Evolutionary conservation across 306 rosid species (phyloP).

Genomic region (Pyrus betulifolia): DNA sequence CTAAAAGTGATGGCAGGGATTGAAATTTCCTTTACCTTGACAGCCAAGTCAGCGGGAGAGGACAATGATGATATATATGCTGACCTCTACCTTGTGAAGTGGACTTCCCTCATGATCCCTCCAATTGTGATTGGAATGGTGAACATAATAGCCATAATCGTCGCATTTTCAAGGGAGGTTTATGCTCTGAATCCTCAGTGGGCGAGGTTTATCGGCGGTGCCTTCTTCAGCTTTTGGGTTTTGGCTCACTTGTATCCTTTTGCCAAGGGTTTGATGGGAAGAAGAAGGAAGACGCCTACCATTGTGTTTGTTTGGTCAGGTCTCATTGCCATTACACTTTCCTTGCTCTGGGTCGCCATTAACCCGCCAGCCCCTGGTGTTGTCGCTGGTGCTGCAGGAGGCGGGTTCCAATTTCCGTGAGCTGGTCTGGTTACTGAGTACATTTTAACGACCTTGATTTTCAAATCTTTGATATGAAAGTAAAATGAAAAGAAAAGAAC

Average conservation of each 20-base stretch:
- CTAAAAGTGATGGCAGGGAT: constrained; percentile 47
- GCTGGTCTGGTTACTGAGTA: background rate
- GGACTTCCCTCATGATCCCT: constrained; percentile 48
- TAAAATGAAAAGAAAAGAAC: too few species aligned
- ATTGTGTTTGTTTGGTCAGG: constrained; percentile 53
- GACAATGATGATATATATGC: constrained; percentile 30
- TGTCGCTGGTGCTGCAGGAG: background rate
- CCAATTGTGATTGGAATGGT: constrained; percentile 44
- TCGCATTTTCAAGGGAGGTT: constrained; percentile 39
- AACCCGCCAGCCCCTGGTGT: constrained; percentile 21
- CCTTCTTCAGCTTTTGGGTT: constrained; percentile 50
- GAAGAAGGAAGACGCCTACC: constrained; percentile 49
- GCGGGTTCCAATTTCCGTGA: constrained; percentile 35
- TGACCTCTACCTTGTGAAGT: constrained; percentile 40
- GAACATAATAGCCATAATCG: constrained; percentile 36
- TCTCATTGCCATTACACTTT: constrained; percentile 46
- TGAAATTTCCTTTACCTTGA: constrained; percentile 47
- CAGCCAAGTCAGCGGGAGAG: constrained; percentile 36
- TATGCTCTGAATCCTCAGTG: constrained; percentile 32
- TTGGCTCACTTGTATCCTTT: constrained; percentile 53
- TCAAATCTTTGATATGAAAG: too few species aligned
- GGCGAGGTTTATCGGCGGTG: constrained; percentile 43
- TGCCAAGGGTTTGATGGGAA: constrained; percentile 52
- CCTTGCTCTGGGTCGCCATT: constrained; percentile 45
- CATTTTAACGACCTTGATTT: background rate